Conservation (phyloP, 441 rosid species). For the Melastoma candidum region DNA sequence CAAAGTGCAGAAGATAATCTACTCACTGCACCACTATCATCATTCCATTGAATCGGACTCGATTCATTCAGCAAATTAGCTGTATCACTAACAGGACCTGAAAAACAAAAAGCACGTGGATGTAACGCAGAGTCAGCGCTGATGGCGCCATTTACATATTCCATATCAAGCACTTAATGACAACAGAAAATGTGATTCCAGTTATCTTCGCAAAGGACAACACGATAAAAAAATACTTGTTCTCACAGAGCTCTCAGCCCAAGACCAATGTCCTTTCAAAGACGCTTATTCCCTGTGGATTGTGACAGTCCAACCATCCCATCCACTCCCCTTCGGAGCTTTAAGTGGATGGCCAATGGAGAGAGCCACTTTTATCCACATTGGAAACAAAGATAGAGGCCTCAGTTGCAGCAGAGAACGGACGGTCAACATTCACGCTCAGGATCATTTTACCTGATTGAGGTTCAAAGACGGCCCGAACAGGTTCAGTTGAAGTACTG, state of each 20-base stretch:
- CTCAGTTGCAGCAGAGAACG: slow-evolving; percentile 14
- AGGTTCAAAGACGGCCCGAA: slow-evolving; percentile 17
- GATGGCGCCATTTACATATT: neutral
- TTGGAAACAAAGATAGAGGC: slow-evolving; percentile 13
- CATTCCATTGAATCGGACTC: slow-evolving; percentile 25
- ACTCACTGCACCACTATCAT: slow-evolving; percentile 26
- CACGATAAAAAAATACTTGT: slow-evolving; percentile 24
- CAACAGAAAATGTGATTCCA: too few species aligned
- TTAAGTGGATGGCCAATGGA: slow-evolving; percentile 31
- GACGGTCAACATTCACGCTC: slow-evolving; percentile 5
- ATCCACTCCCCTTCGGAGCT: slow-evolving; percentile 40
- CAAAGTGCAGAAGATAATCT: slow-evolving; percentile 59
- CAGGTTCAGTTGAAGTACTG: slow-evolving; percentile 20
- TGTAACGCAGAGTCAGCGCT: slow-evolving; percentile 16
- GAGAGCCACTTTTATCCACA: slow-evolving; percentile 28
- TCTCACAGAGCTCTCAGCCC: slow-evolving; percentile 34
- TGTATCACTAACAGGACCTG: slow-evolving; percentile 33
- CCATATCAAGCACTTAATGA: neutral
- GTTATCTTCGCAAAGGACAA: slow-evolving; percentile 2
- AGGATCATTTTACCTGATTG: slow-evolving; percentile 50
- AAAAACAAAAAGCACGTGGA: slow-evolving; percentile 15
- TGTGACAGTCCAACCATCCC: slow-evolving; percentile 27
- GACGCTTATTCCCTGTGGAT: slow-evolving; percentile 28
- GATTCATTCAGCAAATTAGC: slow-evolving; percentile 13
- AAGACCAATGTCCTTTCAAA: slow-evolving; percentile 29